Conservation (phyloP, 2,329 filamentous ascomycete species). For the Rhynchosporium agropyri region DNA sequence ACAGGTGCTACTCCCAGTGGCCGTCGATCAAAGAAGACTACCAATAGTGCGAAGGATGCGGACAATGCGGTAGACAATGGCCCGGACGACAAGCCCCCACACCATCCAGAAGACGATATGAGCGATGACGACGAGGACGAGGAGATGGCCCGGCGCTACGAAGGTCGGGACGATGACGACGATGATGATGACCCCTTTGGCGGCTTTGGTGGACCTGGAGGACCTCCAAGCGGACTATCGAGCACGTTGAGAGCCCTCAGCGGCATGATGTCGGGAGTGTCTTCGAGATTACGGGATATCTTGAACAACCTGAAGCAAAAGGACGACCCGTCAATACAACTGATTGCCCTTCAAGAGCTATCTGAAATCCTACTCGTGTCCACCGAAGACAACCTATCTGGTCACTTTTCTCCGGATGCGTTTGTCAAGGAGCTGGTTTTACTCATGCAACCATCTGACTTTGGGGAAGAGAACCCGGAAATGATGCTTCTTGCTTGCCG, state of each 20-base stretch:
- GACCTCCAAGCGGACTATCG: conserved; percentile 67
- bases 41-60: conserved; percentile 61
- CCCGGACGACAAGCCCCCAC: conserved; percentile 34
- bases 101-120: conserved; percentile 47
- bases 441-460: conserved; percentile 89
- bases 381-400: conserved; percentile 93
- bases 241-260: conserved; percentile 83
- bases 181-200: conserved; percentile 64
- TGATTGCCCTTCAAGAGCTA: conserved; percentile 89
- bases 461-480: conserved; percentile 86
- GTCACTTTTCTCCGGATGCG: conserved; percentile 90
- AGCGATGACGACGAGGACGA: conserved; percentile 64
- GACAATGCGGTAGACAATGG: conserved; percentile 67
- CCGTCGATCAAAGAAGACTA: conserved; percentile 54
- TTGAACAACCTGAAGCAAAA: conserved; percentile 76
- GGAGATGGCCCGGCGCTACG: conserved; percentile 55
- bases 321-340: conserved; percentile 82
- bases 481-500: conserved; percentile 97
- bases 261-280: conserved; percentile 88
- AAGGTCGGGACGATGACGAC: conserved; percentile 54
- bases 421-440: conserved; percentile 93
- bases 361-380: conserved; percentile 93
- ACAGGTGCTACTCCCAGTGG: conserved; percentile 35
- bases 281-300: conserved; percentile 76
- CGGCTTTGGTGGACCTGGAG: conserved; percentile 67